phyloP scores from a whole-genome alignment of 306 rosid genomes.

The Quercus dentata region DNA sequence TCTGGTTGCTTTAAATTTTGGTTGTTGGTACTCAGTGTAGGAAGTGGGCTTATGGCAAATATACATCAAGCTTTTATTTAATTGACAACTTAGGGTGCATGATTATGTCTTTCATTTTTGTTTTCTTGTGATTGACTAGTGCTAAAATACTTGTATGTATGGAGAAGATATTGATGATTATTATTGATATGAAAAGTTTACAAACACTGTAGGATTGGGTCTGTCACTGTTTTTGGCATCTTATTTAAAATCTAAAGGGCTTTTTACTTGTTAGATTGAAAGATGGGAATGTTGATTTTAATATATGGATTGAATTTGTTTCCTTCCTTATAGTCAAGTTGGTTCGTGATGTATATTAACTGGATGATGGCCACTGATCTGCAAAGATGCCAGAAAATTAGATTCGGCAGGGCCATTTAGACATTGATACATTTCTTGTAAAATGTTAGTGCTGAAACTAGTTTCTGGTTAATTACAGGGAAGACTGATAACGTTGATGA shows the following conservation, averaged over 20 bases:
- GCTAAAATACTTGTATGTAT: neutral
- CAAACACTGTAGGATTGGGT: neutral
- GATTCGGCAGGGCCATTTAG: neutral
- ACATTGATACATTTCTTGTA: neutral
- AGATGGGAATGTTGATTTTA: neutral
- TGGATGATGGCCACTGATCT: neutral
- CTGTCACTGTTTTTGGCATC: neutral
- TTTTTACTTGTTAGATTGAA: neutral
- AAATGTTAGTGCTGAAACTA: neutral
- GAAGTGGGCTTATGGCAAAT: neutral
- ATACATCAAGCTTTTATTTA: neutral
- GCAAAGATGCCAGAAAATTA: neutral
- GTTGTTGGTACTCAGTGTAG: neutral
- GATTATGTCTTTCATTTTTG: neutral
- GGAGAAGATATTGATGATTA: neutral
- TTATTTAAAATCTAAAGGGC: neutral
- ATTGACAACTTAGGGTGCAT: neutral
- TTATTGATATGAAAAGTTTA: neutral
- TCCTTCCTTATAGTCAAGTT: neutral
- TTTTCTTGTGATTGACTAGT: neutral
- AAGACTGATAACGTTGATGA: conserved; percentile 30
- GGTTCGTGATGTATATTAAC: neutral
- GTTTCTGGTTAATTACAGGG: conserved; percentile 43
- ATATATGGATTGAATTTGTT: neutral
- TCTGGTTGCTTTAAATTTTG: neutral